These are phyloP conservation scores for Kodamaea hsintzibuensis DNA, from an alignment of 805 yeast genomes.

Conservation along the genomic window DNA sequence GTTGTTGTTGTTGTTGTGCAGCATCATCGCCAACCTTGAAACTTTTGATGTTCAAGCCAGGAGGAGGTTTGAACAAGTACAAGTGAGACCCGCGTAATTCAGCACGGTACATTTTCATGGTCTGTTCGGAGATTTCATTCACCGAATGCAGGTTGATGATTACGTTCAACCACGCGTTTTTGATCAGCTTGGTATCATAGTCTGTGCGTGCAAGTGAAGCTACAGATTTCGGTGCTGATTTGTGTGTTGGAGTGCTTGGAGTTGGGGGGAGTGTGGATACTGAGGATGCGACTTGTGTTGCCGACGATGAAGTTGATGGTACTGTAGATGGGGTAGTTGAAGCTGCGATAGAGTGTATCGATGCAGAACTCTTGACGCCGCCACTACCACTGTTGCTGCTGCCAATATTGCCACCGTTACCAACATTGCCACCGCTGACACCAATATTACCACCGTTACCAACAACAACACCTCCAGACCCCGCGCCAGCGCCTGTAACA, in stretches of 20 bases:
- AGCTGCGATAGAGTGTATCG: slow-evolving; percentile 2
- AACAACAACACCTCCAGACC: neutral
- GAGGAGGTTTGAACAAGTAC: slow-evolving; percentile 58
- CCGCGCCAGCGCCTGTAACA: slow-evolving; percentile 6
- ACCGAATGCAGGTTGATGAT: slow-evolving; percentile 34
- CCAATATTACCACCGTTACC: neutral
- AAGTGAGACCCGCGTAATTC: slow-evolving; percentile 71
- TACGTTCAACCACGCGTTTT: slow-evolving; percentile 41
- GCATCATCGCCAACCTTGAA: slow-evolving; percentile 22
- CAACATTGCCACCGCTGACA: too few relatives aligned
- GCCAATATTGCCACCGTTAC: too few relatives aligned
- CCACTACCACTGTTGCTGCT: too few relatives aligned
- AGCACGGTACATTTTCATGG: slow-evolving; percentile 55
- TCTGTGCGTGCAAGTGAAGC: slow-evolving; percentile 27
- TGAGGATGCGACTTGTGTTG: neutral
- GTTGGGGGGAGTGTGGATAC: slow-evolving; percentile 1
- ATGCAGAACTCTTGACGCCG: neutral
- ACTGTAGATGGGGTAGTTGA: neutral
- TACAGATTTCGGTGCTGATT: slow-evolving; percentile 14
- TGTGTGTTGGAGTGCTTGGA: slow-evolving; percentile 3
- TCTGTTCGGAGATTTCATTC: slow-evolving; percentile 34
- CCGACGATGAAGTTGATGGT: neutral
- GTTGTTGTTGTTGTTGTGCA: slow-evolving; percentile 3
- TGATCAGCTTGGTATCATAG: slow-evolving; percentile 31
- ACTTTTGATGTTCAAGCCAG: slow-evolving; percentile 41